Percentiles rank a stretch among this genome's conserved stretches.
Conservation (phyloP, 768 basidiomycete genomes). For the Russula lepida region DNA sequence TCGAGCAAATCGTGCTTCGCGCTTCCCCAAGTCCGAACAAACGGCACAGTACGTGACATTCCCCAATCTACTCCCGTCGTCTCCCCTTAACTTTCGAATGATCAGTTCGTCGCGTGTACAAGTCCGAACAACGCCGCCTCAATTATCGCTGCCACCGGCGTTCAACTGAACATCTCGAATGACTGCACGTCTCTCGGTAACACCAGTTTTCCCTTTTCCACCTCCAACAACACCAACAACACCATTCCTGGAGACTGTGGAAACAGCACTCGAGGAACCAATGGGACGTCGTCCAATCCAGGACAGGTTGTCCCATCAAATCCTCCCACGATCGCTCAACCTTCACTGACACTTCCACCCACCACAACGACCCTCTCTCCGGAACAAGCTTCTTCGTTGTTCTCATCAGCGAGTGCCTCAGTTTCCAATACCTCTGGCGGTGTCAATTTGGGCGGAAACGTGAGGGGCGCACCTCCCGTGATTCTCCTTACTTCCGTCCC, state of each 20-base stretch:
- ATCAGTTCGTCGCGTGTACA: constrained; percentile 44
- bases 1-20: constrained; percentile 41
- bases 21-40: constrained; percentile 35
- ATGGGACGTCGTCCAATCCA: constrained; percentile 20
- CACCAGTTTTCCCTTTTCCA: constrained; percentile 21
- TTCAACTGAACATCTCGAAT: constrained; percentile 34
- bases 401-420: constrained; percentile 24
- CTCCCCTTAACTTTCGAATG: neutral
- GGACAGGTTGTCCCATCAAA: constrained; percentile 23
- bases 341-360: constrained; percentile 26
- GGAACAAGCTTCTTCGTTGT: constrained; percentile 30
- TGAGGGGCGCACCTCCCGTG: neutral
- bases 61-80: neutral
- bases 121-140: constrained; percentile 39
- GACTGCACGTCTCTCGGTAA: constrained; percentile 21
- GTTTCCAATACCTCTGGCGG: constrained; percentile 18
- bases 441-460: neutral
- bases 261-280: neutral
- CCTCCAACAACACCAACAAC: neutral
- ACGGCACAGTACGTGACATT: constrained; percentile 38
- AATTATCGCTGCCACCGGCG: constrained; percentile 41
- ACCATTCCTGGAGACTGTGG: neutral
- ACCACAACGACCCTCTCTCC: constrained; percentile 39
- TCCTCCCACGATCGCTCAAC: constrained; percentile 23
- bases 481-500: constrained; percentile 5